Evolutionary conservation across 768 basidiomycete genomes (phyloP), one percentile per base, ranked within the genome.

Genomic region (Plicaturopsis crispa): DNA sequence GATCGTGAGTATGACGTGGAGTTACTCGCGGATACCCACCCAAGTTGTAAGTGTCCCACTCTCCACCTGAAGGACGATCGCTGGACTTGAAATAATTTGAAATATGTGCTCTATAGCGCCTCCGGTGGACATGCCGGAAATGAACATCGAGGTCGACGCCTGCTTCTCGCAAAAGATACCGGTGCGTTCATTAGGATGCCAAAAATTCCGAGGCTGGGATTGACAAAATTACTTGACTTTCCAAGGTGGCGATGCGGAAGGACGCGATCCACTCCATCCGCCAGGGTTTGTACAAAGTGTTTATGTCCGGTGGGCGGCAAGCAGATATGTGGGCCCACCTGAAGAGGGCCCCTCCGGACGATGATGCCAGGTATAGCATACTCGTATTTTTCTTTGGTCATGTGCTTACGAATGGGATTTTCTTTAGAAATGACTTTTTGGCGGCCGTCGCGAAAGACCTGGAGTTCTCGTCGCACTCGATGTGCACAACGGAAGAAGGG

Each of bases 401-500:
- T 28, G 4, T 36, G 12, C 34, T 36, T 24, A 35, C n/a, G n/a
- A n/a, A n/a, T 38, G 30, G 43, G 35, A 11, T 22, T 7, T 18
- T 33, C 26, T 11, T 17, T 33, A 80, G 78, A 48, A 54, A 59
- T 35, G 48, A 57, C 16, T 49, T 71, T 8, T 48, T 81, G 12
- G 62, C 60, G 18, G 43, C 52, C 1, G 57, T 60, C 2, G 72
- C 78, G 4, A 62, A 55, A 36, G 56, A 60, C 22, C 53, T 78
- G 6, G 81, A 83, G 41, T 67, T 70, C 40, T 55, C 42, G 4
- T 61, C 60, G 2, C 63, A 72, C 31, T 62, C 67, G 1, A 65
- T 79, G 60, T 71, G 69, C 12, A 67, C 66, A 31, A 78, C 75
- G 1, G 45, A 51, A 6, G 54, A 57, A 2, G 78, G 79, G 6